phyloP scores from a whole-genome alignment of 2,329 filamentous ascomycete genomes.

The Cytospora chrysosperma region DNA sequence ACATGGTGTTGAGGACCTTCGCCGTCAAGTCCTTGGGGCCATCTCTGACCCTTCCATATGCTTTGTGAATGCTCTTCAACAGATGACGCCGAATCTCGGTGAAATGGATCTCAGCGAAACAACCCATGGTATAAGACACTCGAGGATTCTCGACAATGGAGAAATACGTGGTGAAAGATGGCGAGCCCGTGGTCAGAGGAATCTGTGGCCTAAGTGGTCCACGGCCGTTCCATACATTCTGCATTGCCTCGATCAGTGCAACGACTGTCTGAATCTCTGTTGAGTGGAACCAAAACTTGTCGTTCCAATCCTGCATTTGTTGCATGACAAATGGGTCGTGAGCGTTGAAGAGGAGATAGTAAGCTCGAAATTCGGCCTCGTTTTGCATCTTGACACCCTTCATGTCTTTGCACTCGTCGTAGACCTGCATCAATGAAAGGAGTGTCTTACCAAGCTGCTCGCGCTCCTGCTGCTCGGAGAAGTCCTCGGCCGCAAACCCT shows the following conservation, averaged over 20 bases:
- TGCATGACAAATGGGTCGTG: conserved; percentile 58
- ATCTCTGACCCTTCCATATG: conserved; percentile 56
- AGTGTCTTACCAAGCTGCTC: conserved; percentile 67
- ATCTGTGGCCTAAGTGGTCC: conserved; percentile 55
- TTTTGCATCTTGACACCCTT: conserved; percentile 55
- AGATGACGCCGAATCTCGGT: conserved; percentile 59
- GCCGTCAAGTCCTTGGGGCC: conserved; percentile 61
- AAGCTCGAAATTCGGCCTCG: conserved; percentile 65
- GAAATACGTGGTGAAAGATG: conserved; percentile 56
- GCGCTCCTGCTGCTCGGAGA: conserved; percentile 65
- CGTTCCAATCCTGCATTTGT: conserved; percentile 55
- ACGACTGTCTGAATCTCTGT: conserved; percentile 62
- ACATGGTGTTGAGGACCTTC: conserved; percentile 52
- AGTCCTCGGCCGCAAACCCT: conserved; percentile 57
- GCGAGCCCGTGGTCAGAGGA: conserved; percentile 48
- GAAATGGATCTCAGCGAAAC: conserved; percentile 68
- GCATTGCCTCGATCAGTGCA: conserved; percentile 58
- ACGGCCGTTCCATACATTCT: conserved; percentile 56
- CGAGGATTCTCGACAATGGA: conserved; percentile 54
- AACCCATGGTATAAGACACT: conserved; percentile 69
- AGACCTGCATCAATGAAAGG: conserved; percentile 63
- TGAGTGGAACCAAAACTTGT: conserved; percentile 52
- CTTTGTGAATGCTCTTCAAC: conserved; percentile 52
- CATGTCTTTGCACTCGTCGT: conserved; percentile 63
- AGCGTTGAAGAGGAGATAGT: conserved; percentile 62